phyloP scores from a whole-genome alignment of 768 basidiomycete genomes.

The Mycena albidolilacea region DNA sequence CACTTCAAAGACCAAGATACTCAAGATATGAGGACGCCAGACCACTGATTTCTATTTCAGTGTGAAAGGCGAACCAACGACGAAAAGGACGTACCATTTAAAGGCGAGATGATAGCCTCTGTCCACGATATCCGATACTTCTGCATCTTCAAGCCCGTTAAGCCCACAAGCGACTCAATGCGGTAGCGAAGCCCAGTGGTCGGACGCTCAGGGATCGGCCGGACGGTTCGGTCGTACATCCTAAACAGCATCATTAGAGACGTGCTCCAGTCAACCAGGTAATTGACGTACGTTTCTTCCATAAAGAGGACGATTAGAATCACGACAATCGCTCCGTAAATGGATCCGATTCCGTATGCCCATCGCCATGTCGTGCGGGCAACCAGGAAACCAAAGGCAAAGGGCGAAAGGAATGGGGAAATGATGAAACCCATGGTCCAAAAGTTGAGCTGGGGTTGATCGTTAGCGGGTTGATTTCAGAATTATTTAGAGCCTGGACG shows the following conservation, averaged over 20 bases:
- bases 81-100: conserved; percentile 47
- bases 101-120: conserved; percentile 58
- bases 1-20: conserved; percentile 69
- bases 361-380: conserved; percentile 73
- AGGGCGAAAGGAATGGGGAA: conserved; percentile 76
- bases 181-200: conserved; percentile 63
- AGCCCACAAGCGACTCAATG: conserved; percentile 72
- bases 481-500: conserved; percentile 23
- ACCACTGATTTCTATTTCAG: conserved; percentile 49
- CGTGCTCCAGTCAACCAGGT: background rate
- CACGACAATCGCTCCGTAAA: conserved; percentile 71
- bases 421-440: conserved; percentile 85
- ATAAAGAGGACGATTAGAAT: conserved; percentile 70
- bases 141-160: conserved; percentile 72
- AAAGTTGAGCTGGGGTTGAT: conserved; percentile 65
- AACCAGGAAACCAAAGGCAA: conserved; percentile 77
- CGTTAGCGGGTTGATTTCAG: background rate
- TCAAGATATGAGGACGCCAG: conserved; percentile 74
- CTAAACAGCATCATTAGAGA: conserved; percentile 47
- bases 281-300: conserved; percentile 74
- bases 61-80: background rate
- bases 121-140: conserved; percentile 69
- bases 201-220: conserved; percentile 62
- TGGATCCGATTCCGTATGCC: conserved; percentile 77
- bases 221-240: conserved; percentile 73